phyloP scores from a whole-genome alignment of 2,329 filamentous ascomycete genomes.

The Fusarium denticulatum region DNA sequence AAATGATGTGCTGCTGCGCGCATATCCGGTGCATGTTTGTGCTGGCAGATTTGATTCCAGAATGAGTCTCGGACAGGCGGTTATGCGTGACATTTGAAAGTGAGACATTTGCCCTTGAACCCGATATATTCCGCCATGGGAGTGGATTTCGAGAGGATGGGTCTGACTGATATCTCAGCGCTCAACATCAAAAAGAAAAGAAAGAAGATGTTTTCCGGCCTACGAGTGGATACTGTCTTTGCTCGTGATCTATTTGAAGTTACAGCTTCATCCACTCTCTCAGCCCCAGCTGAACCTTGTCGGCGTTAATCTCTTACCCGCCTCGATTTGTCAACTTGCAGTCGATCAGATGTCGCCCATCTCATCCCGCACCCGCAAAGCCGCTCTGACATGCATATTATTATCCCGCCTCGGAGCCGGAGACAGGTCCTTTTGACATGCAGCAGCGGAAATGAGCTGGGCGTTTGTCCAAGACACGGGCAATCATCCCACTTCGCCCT shows the following conservation, averaged over 20 bases:
- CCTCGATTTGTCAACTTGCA: not conserved
- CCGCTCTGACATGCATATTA: constrained; percentile 15
- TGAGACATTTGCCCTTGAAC: constrained; percentile 17
- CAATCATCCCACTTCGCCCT: not conserved
- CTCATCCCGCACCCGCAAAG: not conserved
- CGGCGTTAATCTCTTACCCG: not conserved
- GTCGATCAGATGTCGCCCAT: not conserved
- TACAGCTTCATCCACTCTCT: not conserved
- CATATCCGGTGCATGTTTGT: constrained; percentile 8
- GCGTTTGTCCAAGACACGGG: not conserved
- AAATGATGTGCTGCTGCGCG: constrained; percentile 25
- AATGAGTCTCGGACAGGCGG: constrained; percentile 11
- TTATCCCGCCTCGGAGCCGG: constrained; percentile 23
- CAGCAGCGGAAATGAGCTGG: constrained; percentile 22
- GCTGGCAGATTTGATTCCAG: constrained; percentile 5
- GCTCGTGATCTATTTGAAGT: not conserved
- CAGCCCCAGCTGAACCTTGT: not conserved
- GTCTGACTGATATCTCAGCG: constrained; percentile 5
- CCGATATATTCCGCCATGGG: constrained; percentile 16
- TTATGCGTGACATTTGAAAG: constrained; percentile 21
- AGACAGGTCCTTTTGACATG: not conserved
- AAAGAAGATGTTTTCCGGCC: not conserved
- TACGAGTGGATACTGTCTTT: not conserved
- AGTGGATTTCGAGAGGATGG: not conserved
- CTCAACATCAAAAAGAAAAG: constrained; percentile 10